Base-by-base conservation (phyloP, 148 eudicot species). In the Rhododendron henanense region DNA sequence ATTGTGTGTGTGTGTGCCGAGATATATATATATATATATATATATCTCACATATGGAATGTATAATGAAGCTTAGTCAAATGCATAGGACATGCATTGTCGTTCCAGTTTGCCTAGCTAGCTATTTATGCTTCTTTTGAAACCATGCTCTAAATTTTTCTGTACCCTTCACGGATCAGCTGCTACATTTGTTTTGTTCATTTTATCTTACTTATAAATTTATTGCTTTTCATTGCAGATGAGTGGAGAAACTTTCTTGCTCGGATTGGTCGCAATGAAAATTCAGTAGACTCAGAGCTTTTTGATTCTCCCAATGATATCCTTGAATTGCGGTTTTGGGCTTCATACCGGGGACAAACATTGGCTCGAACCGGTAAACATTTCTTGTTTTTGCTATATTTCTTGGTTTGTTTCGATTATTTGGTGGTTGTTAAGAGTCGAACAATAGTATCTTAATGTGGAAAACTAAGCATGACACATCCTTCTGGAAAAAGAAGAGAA, bases 321-420 rank as follows among this genome's bases (percentile, higher is more conserved):
- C 95, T 91, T 83, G 99, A 97, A 90, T 93, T 97, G 11, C 93
- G 98, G 33, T 95, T 95, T 86, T 97, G 99, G 99, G 99, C 99
- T 80, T 97, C 99, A 59, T 95, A 93, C 84, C 95, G 98, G 77
- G 99, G 98, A 50, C 99, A 97, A 87, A 95, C 98, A 63, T 89
- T 97, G 84, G 98, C 99, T 51, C 93, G 99, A 93, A 97, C 99
- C 39, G 98, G 99, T 94, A 90, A 85, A 76, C 23, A 28, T 39
- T 71, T 83, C n/a, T 47, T 8, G 84, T 23, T 39, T 28, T n/a
- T 47, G 10, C 5, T 1, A 47, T 80, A 9, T 67, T 78, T 28
- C 47, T 25, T 80, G 81, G 13, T 11, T 69, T 44, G 25, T 50
- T 45, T 3, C 55, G 39, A 1, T 69, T 50, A 23, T 10, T 85